Evolutionary conservation across 768 basidiomycete species (phyloP), one percentile per base, ranked within the genome.

Genomic region (Nidula microcarpa): DNA sequence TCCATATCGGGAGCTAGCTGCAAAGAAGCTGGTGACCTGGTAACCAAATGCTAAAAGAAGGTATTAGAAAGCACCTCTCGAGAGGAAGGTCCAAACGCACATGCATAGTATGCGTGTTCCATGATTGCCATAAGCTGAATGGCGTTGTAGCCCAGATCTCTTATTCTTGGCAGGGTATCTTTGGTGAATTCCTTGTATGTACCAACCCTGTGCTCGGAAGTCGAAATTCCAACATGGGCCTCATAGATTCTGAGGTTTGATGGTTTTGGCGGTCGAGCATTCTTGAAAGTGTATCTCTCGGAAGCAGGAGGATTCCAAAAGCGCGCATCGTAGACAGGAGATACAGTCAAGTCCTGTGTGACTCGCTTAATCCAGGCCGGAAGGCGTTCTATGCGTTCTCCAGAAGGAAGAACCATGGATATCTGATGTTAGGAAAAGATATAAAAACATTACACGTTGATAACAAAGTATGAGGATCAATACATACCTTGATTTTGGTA

Each of bases 51-150:
- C 94, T 96, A 60, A 23, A 23, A 23, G 23, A 23, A 23, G 23
- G 23, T 23, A 23, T 23, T 23, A 23, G 23, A 23, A 23, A 23
- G 23, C 23, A 4, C 23, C 23, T 23, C 23, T 23, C 23, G 23
- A 47, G 11, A 43, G 18, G 49, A 36, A 50, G 51, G 4, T 23
- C 23, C 2, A 35, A 43, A 14, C 89, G 62, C 60, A 94, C 94
- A 98, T 57, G 94, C 94, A 70, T 98, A 98, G 68, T 98, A 98
- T 2, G 95, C 91, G 65, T 98, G 94, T 67, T 97, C 94, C 93
- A 97, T 95, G 55, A 97, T 78, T 13, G 93, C 97, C 97, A 99
- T 99, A 60, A 98, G 79, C 71, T 99, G 97, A 57, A 99, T 98
- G 51, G 86, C 84, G 66, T 98, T 99, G 72, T 99, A 99, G 7